phyloP scores from a whole-genome alignment of 371 early-diverging fungal species.

The Zychaea mexicana region DNA sequence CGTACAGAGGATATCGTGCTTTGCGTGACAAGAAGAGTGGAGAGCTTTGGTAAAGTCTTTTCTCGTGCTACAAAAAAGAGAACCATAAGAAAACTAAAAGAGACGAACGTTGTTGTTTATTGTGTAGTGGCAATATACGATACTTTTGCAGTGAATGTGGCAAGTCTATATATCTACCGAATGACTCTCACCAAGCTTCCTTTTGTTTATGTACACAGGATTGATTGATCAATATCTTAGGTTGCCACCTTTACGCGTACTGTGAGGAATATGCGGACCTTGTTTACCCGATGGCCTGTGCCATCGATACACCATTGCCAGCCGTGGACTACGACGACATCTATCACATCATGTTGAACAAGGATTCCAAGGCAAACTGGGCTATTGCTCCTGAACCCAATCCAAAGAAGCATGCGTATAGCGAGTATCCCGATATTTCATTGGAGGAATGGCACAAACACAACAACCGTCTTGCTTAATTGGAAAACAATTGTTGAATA shows the following conservation, averaged over 20 bases:
- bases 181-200: no score
- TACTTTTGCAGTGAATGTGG: slow-evolving; percentile 53
- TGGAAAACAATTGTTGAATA: background rate
- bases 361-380: slow-evolving; percentile 43
- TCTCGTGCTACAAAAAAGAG: no score
- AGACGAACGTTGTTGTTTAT: background rate
- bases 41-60: slow-evolving; percentile 38
- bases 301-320: slow-evolving; percentile 44
- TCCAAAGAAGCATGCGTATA: slow-evolving; percentile 22
- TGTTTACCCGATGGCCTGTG: slow-evolving; percentile 46
- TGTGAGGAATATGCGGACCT: slow-evolving; percentile 28
- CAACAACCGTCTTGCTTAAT: slow-evolving; percentile 12
- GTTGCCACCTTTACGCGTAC: slow-evolving; percentile 39
- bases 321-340: slow-evolving; percentile 19
- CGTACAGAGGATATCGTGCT: slow-evolving; percentile 36
- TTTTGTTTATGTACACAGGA: background rate
- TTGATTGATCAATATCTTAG: background rate
- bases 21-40: slow-evolving; percentile 32
- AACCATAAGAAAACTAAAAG: no score
- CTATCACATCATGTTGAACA: slow-evolving; percentile 35
- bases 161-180: background rate
- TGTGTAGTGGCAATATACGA: slow-evolving; percentile 43
- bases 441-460: slow-evolving; percentile 50
- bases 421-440: slow-evolving; percentile 41
- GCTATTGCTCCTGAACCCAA: slow-evolving; percentile 19